Base-by-base conservation (phyloP, 768 basidiomycete species). In the Agrocybe praecox region DNA sequence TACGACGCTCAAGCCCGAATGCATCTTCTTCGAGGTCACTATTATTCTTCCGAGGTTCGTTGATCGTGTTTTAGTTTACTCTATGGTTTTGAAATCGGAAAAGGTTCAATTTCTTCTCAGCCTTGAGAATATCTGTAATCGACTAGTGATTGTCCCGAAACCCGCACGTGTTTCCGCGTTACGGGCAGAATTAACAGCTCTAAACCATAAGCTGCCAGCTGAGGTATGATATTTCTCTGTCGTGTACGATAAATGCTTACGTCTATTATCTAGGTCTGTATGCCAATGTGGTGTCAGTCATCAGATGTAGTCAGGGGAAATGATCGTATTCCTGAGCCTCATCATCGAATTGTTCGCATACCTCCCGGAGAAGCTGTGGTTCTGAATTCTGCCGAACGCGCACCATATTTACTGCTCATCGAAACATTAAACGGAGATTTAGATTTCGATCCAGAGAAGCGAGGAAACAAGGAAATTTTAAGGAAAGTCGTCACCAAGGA, bases 331-430 rank as follows among this genome's bases (percentile, higher is more conserved):
- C 77, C 81, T 6, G 77, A 84, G 65, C 85, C 90, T 6, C 96
- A 98, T 69, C 95, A 98, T 69, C 89, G 94, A 43, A 93, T 99
- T 50, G 95, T 98, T 49, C 88, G 97, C 61, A 96, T 99, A 66
- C 96, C 96, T 11, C 96, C 97, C 2, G 94, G 96, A 14, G 97
- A 99, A 76, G 91, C 93, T 55, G 97, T 98, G 45, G 97, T 98
- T 10, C 82, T 99, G 23, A 99, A 99, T 69, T 98, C 96, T 18
- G 97, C 97, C 2, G 96, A 99, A 72, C 84, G 92, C 33, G 95
- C 94, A 0, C 97, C 97, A 5, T 99, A 92, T 69, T 80, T 99
- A 18, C 82, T 99, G 21, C 80, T 96, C 58, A 84, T 98, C 56
- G 97, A 99, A 72, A 89, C 98, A 45, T 79, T 98, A 26, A 84